phyloP scores from a whole-genome alignment of 305 asterid species.

The Stenogyne calaminthoides region DNA sequence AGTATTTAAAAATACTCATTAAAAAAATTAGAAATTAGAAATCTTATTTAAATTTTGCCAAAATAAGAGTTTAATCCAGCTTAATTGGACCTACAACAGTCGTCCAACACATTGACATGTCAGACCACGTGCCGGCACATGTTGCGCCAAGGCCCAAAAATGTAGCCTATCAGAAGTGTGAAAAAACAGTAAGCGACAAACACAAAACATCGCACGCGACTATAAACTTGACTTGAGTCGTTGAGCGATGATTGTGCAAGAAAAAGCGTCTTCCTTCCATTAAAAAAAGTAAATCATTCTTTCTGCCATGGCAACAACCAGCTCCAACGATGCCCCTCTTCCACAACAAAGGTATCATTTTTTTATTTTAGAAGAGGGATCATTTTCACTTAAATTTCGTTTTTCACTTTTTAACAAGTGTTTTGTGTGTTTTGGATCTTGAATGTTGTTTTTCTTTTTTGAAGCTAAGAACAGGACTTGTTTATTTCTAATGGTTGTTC shows the following conservation, averaged over 20 bases:
- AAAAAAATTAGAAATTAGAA: too few relatives aligned
- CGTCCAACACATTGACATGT: not conserved
- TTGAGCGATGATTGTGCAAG: not conserved
- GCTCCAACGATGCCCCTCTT: constrained; percentile 20
- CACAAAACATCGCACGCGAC: not conserved
- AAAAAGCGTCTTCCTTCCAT: not conserved
- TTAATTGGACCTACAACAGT: not conserved
- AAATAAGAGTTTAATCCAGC: too few relatives aligned
- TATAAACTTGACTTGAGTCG: not conserved
- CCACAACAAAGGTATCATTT: constrained; percentile 32
- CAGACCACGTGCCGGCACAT: not conserved
- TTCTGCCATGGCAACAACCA: constrained; percentile 30
- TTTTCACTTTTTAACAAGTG: not conserved
- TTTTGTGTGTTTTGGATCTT: constrained; percentile 1
- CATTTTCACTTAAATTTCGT: not conserved
- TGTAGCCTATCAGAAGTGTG: not conserved
- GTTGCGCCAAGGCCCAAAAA: not conserved
- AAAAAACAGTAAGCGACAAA: not conserved
- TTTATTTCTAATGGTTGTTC: not conserved
- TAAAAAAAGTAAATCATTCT: not conserved
- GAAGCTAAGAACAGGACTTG: not conserved
- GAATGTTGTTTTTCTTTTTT: not conserved
- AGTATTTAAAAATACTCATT: too few relatives aligned
- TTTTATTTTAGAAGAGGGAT: not conserved
- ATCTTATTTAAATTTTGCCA: too few relatives aligned